phyloP scores from a whole-genome alignment of 2,329 filamentous ascomycete genomes.

The Penicillium expansum region DNA sequence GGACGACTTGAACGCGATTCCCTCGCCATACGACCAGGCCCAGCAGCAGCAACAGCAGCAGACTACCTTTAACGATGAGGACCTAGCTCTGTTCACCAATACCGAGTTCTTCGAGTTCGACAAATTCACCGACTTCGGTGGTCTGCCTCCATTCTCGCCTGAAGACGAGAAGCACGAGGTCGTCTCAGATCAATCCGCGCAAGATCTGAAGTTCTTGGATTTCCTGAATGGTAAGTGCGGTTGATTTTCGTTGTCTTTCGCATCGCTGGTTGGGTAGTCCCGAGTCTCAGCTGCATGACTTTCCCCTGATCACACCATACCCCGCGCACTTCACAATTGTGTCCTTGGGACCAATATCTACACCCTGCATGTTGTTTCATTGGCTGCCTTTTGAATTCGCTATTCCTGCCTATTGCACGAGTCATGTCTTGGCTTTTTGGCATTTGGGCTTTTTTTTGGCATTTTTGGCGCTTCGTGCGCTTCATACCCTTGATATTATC shows the following conservation, averaged over 20 bases:
- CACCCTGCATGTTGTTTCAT: slow-evolving; percentile 1
- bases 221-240: slow-evolving; percentile 42
- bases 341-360: slow-evolving; percentile 8
- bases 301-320: slow-evolving; percentile 15
- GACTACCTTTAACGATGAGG: slow-evolving; percentile 64
- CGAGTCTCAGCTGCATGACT: slow-evolving; percentile 6
- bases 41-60: slow-evolving; percentile 57
- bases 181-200: slow-evolving; percentile 19
- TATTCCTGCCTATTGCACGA: slow-evolving; percentile 1
- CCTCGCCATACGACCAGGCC: slow-evolving; percentile 62
- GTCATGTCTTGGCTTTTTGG: slow-evolving; percentile 13
- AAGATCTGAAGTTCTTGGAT: slow-evolving; percentile 43
- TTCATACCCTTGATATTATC: background rate
- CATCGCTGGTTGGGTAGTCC: slow-evolving; percentile 14
- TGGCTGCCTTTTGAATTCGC: slow-evolving; percentile 8
- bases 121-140: slow-evolving; percentile 34
- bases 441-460: slow-evolving; percentile 18
- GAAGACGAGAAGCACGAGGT: slow-evolving; percentile 31
- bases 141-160: slow-evolving; percentile 34
- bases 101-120: slow-evolving; percentile 80
- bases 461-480: slow-evolving; percentile 15
- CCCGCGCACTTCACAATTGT: background rate
- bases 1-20: slow-evolving; percentile 74
- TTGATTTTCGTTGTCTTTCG: slow-evolving; percentile 8
- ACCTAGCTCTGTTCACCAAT: slow-evolving; percentile 77